phyloP scores from a whole-genome alignment of 2,329 filamentous ascomycete species.

The Fusarium sp. region DNA sequence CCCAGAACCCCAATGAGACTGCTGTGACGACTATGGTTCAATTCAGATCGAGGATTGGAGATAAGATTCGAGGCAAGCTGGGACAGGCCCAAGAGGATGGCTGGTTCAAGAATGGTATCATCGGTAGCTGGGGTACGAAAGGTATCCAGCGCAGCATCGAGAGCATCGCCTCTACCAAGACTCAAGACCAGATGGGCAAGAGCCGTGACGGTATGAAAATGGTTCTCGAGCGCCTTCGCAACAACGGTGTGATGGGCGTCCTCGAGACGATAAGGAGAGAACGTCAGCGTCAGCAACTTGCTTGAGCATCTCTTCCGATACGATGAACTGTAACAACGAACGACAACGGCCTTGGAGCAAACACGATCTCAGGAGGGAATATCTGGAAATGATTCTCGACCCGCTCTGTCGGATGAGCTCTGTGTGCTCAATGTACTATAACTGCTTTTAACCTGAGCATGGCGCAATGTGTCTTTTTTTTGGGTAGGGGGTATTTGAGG shows the following conservation, averaged over 20 bases:
- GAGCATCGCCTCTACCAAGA: conserved; percentile 79
- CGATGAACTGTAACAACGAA: conserved; percentile 44
- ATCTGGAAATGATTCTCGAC: conserved; percentile 16
- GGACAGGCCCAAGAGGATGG: conserved; percentile 59
- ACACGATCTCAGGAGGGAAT: conserved; percentile 23
- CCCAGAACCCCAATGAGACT: conserved; percentile 58
- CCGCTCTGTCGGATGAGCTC: conserved; percentile 17
- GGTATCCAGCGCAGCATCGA: conserved; percentile 85
- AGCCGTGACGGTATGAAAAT: conserved; percentile 86
- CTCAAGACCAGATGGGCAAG: conserved; percentile 81
- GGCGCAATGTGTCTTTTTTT: conserved; percentile 50
- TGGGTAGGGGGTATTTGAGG: conserved; percentile 33
- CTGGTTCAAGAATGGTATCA: conserved; percentile 62
- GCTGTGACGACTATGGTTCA: conserved; percentile 79
- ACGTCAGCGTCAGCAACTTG: conserved; percentile 51
- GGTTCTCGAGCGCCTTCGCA: conserved; percentile 76
- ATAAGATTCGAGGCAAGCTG: conserved; percentile 69
- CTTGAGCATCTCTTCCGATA: conserved; percentile 30
- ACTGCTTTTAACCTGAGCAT: conserved; percentile 48
- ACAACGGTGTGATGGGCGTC: conserved; percentile 68
- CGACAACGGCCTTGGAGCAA: conserved; percentile 35
- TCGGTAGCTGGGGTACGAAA: conserved; percentile 71
- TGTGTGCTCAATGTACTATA: conserved; percentile 49
- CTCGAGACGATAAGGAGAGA: conserved; percentile 65
- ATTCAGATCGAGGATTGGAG: conserved; percentile 77